Conservation (phyloP, 1,284 basidiomycete genomes). For the Ustilago vetiveriae region DNA sequence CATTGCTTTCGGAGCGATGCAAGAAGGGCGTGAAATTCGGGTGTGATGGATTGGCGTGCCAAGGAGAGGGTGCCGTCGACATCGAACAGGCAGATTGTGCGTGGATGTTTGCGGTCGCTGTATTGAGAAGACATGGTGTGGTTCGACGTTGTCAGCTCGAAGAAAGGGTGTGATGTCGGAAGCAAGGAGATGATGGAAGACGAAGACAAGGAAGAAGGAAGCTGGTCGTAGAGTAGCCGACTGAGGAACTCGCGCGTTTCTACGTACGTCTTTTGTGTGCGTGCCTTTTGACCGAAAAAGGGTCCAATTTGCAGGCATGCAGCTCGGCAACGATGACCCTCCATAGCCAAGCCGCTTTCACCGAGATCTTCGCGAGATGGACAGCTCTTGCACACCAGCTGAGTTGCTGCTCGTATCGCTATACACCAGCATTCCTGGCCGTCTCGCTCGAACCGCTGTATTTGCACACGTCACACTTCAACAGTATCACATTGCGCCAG, state of each 20-base stretch:
- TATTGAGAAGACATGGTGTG: constrained; percentile 29
- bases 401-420: too few relatives aligned
- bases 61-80: constrained; percentile 65
- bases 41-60: constrained; percentile 54
- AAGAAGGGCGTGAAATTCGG: constrained; percentile 56
- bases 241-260: too few relatives aligned
- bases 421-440: too few relatives aligned
- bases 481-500: not conserved
- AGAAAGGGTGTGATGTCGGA: not conserved
- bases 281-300: not conserved
- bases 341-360: too few relatives aligned
- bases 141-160: not conserved
- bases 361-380: too few relatives aligned
- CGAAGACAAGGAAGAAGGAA: not conserved
- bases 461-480: not conserved
- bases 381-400: too few relatives aligned
- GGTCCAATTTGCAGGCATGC: not conserved
- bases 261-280: too few relatives aligned
- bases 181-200: not conserved
- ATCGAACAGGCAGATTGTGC: constrained; percentile 64
- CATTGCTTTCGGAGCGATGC: constrained; percentile 50
- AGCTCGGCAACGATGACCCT: not conserved
- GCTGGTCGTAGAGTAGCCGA: not conserved
- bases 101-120: constrained; percentile 48
- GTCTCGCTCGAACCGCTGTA: too few relatives aligned